Evolutionary conservation across 495 filamentous ascomycete genomes (phyloP).

Genomic region (Articulospora tetracladia): DNA sequence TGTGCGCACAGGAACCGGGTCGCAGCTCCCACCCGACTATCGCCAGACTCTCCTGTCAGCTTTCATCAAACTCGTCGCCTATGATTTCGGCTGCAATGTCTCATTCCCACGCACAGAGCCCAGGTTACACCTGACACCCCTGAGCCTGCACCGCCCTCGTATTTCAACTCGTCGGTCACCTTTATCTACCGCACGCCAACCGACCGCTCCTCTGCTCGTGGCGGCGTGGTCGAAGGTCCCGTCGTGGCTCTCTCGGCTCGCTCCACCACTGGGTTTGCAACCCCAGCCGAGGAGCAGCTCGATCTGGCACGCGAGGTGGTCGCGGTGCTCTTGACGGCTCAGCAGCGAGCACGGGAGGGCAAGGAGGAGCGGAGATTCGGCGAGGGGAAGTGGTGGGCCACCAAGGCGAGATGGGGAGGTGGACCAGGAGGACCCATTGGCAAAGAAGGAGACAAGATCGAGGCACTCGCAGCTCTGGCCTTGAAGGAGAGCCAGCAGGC

Average conservation of each 20-base stretch:
- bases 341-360: conserved; percentile 76
- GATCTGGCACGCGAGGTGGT: conserved; percentile 73
- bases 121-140: conserved; percentile 52
- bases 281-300: conserved; percentile 47
- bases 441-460: conserved; percentile 33
- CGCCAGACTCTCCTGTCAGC: conserved; percentile 65
- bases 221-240: conserved; percentile 75
- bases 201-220: conserved; percentile 64
- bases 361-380: conserved; percentile 61
- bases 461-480: conserved; percentile 7
- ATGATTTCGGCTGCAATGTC: conserved; percentile 75
- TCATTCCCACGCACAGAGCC: conserved; percentile 58
- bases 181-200: conserved; percentile 64
- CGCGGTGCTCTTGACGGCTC: conserved; percentile 70
- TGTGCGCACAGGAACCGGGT: conserved; percentile 44
- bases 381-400: conserved; percentile 80
- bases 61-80: conserved; percentile 75
- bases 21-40: conserved; percentile 71
- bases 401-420: conserved; percentile 70
- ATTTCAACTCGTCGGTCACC: conserved; percentile 47
- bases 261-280: conserved; percentile 44
- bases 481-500: not conserved
- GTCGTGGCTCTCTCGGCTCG: conserved; percentile 58
- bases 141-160: conserved; percentile 41
- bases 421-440: conserved; percentile 61